These are phyloP conservation scores for Podila epigama DNA, from an alignment of 192 early-diverging fungal species.

Conservation along the genomic window DNA sequence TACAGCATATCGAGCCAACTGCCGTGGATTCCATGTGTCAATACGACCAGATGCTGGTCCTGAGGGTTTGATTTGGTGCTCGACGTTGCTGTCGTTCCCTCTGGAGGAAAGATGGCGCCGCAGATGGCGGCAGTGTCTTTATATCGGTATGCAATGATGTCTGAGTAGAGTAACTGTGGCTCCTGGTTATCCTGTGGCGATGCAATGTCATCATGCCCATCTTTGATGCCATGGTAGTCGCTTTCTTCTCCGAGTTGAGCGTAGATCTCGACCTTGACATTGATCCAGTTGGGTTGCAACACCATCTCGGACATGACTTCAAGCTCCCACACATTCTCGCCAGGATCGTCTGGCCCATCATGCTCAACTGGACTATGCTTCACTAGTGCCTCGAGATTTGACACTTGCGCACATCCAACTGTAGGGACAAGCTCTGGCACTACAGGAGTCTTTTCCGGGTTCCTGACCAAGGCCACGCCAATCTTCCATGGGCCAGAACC, in stretches of 20 bases:
- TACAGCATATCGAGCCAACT: slow-evolving; percentile 51
- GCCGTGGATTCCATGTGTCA: slow-evolving; percentile 56
- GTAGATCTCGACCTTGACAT: slow-evolving; percentile 34
- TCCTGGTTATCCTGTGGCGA: background rate
- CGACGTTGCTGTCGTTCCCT: background rate
- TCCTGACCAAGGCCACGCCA: slow-evolving; percentile 13
- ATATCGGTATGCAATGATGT: slow-evolving; percentile 19
- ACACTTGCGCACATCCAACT: slow-evolving; percentile 36
- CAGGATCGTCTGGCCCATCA: background rate
- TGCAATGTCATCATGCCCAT: background rate
- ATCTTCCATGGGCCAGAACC: slow-evolving; percentile 46
- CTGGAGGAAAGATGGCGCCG: slow-evolving; percentile 15
- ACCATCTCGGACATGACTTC: slow-evolving; percentile 47
- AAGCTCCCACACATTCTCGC: slow-evolving; percentile 36
- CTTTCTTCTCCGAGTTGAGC: slow-evolving; percentile 1
- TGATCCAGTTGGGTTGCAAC: slow-evolving; percentile 30
- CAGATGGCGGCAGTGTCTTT: slow-evolving; percentile 34
- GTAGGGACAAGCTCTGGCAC: slow-evolving; percentile 26
- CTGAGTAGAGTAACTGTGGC: slow-evolving; percentile 8
- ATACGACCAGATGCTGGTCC: slow-evolving; percentile 45
- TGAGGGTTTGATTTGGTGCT: too few species aligned
- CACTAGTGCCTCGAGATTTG: slow-evolving; percentile 15
- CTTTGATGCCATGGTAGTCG: background rate
- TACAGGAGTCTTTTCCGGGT: slow-evolving; percentile 24
- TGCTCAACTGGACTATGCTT: background rate